Evolutionary conservation across 768 basidiomycete species (phyloP).

Genomic region (Suillus placidus): DNA sequence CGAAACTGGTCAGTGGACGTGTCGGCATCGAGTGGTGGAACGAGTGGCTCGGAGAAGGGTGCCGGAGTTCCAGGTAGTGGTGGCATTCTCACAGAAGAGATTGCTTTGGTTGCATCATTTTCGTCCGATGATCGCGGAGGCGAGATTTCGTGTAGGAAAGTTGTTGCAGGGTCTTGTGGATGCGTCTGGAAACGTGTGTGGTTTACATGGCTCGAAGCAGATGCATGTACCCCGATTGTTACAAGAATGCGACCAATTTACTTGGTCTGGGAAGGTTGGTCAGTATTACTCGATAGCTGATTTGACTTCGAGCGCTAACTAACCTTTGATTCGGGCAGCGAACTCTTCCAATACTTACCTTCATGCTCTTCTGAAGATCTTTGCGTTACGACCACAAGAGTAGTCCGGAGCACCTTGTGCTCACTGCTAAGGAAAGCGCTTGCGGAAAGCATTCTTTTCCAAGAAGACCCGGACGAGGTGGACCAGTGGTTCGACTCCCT

Average conservation of each 20-base stretch:
- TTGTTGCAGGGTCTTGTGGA: conserved; percentile 55
- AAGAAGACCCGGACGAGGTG: conserved; percentile 72
- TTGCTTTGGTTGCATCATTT: conserved; percentile 88
- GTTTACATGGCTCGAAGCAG: conserved; percentile 61
- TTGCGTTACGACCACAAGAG: conserved; percentile 48
- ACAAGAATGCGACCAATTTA: conserved; percentile 77
- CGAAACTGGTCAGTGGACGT: conserved; percentile 75
- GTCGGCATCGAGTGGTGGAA: conserved; percentile 67
- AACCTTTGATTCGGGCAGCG: conserved; percentile 35
- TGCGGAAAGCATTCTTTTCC: conserved; percentile 74
- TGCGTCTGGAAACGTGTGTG: conserved; percentile 32
- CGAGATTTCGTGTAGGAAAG: conserved; percentile 85
- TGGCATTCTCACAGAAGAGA: conserved; percentile 82
- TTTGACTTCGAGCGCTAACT: conserved; percentile 4
- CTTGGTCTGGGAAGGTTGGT: conserved; percentile 78
- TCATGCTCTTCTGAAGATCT: conserved; percentile 70
- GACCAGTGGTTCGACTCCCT: conserved; percentile 73
- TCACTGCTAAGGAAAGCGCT: conserved; percentile 68
- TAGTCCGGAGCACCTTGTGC: conserved; percentile 53
- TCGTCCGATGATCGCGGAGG: conserved; percentile 74
- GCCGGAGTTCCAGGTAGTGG: conserved; percentile 85
- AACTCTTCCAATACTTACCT: conserved; percentile 65
- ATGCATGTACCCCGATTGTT: conserved; percentile 78
- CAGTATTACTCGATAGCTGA: conserved; percentile 22
- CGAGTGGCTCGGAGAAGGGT: conserved; percentile 73